A percentile compares a stretch with the other conserved stretches of the same genome.
These are phyloP conservation scores for Wickerhamiella dianesei DNA, from an alignment of 805 yeast genomes.

Conservation along the genomic window DNA sequence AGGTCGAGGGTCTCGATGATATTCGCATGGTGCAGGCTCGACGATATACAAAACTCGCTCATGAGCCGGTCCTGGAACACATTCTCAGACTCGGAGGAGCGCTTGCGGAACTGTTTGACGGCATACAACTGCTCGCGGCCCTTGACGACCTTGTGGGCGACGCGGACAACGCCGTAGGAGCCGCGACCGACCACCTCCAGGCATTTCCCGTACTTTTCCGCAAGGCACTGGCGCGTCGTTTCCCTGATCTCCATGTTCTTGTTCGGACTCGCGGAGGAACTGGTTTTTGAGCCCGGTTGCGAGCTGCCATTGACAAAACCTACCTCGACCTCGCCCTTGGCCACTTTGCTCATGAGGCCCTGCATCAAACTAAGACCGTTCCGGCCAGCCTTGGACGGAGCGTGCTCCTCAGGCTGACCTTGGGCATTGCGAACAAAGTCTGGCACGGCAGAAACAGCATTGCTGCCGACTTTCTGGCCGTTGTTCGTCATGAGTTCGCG, in stretches of 20 bases:
- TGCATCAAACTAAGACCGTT: constrained; percentile 23
- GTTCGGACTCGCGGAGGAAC: constrained; percentile 2
- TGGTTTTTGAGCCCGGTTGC: constrained; percentile 4
- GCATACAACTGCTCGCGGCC: constrained; percentile 42
- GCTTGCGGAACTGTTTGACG: constrained; percentile 56
- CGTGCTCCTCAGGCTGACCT: not conserved
- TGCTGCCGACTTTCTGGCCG: constrained; percentile 27
- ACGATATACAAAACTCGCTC: constrained; percentile 79
- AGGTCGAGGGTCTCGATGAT: constrained; percentile 66
- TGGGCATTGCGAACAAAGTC: constrained; percentile 17
- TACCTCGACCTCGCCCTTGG: constrained; percentile 26
- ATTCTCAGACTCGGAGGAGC: constrained; percentile 41
- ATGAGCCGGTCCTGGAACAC: constrained; percentile 58
- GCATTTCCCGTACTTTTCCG: constrained; percentile 84
- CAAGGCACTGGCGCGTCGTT: constrained; percentile 39
- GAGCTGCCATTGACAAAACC: constrained; percentile 21
- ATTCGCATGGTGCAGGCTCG: constrained; percentile 58
- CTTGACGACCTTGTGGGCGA: constrained; percentile 48
- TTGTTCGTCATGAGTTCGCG: constrained; percentile 25
- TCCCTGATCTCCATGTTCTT: constrained; percentile 7
- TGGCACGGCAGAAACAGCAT: constrained; percentile 21
- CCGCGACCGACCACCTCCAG: constrained; percentile 91
- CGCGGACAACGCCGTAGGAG: constrained; percentile 80
- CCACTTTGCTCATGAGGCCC: constrained; percentile 23
- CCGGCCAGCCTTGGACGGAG: not conserved